Conservation (phyloP, 1,284 basidiomycete species). For the Marasmius sp. region DNA sequence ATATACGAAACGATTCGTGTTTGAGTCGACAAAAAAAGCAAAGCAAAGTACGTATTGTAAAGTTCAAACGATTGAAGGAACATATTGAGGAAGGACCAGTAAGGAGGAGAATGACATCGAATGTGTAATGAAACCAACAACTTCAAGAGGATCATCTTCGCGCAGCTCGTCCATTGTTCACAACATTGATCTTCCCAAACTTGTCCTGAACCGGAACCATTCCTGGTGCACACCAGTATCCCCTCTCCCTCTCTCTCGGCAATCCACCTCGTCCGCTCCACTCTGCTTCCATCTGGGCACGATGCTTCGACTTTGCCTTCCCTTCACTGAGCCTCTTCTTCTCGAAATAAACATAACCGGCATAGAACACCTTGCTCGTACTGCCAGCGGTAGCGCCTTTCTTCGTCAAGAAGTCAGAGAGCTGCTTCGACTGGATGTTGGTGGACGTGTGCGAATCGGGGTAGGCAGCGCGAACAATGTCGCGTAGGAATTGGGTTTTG, state of each 20-base stretch:
- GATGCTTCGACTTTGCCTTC: slow-evolving; percentile 17
- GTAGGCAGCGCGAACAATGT: slow-evolving; percentile 17
- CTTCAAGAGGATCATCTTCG: no score
- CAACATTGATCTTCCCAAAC: not conserved
- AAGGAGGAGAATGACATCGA: no score
- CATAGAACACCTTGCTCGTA: slow-evolving; percentile 18
- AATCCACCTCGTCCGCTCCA: slow-evolving; percentile 13
- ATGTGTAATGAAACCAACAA: no score
- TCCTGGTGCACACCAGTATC: not conserved
- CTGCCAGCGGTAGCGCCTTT: slow-evolving; percentile 15
- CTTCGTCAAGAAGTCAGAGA: slow-evolving; percentile 17
- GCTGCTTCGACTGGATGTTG: slow-evolving; percentile 19
- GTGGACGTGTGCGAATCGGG: slow-evolving; percentile 9
- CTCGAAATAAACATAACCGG: slow-evolving; percentile 20
- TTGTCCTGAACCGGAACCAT: not conserved
- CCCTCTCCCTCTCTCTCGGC: slow-evolving; percentile 9
- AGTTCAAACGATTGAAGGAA: no score
- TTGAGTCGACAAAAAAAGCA: no score
- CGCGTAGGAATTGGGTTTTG: slow-evolving; percentile 18
- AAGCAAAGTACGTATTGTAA: no score
- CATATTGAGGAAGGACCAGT: no score
- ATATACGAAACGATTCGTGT: no score
- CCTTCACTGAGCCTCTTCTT: slow-evolving; percentile 19
- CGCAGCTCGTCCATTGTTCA: not conserved
- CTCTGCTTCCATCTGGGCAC: slow-evolving; percentile 14